phyloP scores from a whole-genome alignment of 192 early-diverging fungal genomes.

The Linnemannia zychae region DNA sequence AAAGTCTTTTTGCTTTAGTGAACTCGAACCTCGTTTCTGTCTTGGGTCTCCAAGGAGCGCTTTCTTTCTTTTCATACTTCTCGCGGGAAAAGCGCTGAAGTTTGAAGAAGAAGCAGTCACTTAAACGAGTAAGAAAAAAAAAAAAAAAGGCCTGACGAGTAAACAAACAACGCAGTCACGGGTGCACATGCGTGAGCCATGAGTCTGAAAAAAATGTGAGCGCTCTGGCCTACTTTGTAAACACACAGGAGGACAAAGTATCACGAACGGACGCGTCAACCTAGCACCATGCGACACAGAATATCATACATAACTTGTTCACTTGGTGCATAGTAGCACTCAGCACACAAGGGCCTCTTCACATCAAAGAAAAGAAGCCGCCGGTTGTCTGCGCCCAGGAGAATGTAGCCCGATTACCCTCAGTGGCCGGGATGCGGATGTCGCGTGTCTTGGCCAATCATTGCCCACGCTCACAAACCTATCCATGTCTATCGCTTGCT shows the following conservation, averaged over 20 bases:
- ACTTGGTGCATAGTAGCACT: too few species aligned
- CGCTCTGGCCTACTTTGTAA: too few species aligned
- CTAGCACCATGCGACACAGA: too few species aligned
- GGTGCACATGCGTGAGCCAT: too few species aligned
- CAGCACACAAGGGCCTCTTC: too few species aligned
- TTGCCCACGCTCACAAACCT: not conserved
- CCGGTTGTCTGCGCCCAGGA: not conserved
- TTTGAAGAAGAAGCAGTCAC: not conserved
- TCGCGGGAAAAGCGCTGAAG: not conserved
- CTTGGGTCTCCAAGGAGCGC: too few species aligned
- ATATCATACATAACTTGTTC: too few species aligned
- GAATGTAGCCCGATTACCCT: not conserved
- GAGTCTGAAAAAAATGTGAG: too few species aligned
- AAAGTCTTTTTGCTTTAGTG: not conserved
- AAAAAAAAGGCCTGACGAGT: not conserved
- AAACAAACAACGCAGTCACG: not conserved
- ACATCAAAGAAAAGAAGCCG: not conserved
- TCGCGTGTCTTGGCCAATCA: not conserved
- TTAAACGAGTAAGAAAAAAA: not conserved
- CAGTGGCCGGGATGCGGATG: not conserved
- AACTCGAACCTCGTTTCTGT: not conserved
- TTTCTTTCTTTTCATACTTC: too few species aligned
- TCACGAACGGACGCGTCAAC: too few species aligned
- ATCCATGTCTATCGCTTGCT: not conserved
- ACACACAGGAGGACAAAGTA: too few species aligned